A percentile compares a stretch with the other conserved stretches of the same genome.
Evolutionary conservation across 139 green algal genomes (phyloP).

Genomic region (Ettlia oleoabundans): DNA sequence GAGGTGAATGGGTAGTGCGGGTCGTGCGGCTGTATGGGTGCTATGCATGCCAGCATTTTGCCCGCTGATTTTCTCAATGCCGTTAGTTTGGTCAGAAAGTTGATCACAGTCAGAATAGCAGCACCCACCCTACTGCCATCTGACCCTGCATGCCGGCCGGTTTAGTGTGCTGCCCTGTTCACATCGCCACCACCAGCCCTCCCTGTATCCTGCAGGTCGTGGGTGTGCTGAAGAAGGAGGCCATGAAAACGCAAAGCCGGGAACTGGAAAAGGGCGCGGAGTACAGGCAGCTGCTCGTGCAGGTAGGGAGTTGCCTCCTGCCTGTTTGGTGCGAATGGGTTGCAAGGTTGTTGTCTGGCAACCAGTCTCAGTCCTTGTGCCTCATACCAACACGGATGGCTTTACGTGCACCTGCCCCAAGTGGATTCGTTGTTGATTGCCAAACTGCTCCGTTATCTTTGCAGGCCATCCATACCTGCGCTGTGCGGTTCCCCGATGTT

Average conservation of each 20-base stretch:
- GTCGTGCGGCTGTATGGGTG: neutral
- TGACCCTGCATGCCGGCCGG: too few species aligned
- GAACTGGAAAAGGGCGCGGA: conserved; percentile 90
- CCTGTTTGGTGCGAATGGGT: neutral
- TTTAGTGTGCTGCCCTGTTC: too few species aligned
- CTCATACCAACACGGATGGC: too few species aligned
- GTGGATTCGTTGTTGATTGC: too few species aligned
- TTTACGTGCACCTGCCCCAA: too few species aligned
- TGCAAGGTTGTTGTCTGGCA: too few species aligned
- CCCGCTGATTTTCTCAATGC: neutral
- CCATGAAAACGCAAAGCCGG: conserved; percentile 93
- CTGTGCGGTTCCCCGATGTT: conserved; percentile 95
- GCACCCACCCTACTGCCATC: too few species aligned
- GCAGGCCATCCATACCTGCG: conserved; percentile 91
- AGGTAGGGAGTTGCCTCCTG: neutral
- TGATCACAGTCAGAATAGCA: too few species aligned
- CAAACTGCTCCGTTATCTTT: too few species aligned
- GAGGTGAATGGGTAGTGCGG: conserved; percentile 55
- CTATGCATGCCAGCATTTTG: neutral
- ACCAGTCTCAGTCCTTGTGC: too few species aligned
- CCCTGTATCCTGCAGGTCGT: conserved; percentile 69
- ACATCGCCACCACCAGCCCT: neutral
- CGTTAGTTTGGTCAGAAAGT: too few species aligned
- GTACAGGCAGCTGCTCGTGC: conserved; percentile 95
- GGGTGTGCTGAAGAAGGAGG: conserved; percentile 96